Conservation (phyloP, 164 flowering plant species). For the Cinnamomum chago region DNA sequence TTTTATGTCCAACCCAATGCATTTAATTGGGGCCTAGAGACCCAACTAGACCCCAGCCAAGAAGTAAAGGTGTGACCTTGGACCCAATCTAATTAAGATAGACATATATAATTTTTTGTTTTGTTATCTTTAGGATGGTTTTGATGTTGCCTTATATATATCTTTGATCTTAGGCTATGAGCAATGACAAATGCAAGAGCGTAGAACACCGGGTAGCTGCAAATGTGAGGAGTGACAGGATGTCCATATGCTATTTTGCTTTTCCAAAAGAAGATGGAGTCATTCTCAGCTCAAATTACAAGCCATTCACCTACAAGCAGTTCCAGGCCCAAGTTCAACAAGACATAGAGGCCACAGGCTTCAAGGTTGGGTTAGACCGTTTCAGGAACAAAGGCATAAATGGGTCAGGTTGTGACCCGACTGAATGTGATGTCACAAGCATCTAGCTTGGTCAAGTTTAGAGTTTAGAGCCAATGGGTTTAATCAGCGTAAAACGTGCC, state of each 20-base stretch:
- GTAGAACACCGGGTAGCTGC: conserved; percentile 57
- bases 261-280: conserved; percentile 44
- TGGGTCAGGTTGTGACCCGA: too few species aligned
- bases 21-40: too few species aligned
- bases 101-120: neutral
- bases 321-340: conserved; percentile 50
- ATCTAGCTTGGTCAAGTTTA: too few species aligned
- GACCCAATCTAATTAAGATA: too few species aligned
- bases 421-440: too few species aligned
- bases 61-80: neutral
- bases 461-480: too few species aligned
- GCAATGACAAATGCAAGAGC: conserved; percentile 59
- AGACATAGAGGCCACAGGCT: conserved; percentile 45
- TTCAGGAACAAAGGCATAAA: conserved; percentile 18
- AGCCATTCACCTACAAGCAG: conserved; percentile 57
- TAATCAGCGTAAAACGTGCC: too few species aligned
- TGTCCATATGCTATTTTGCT: conserved; percentile 67
- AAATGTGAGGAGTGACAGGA: conserved; percentile 35
- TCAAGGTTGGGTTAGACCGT: conserved; percentile 43
- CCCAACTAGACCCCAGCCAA: neutral
- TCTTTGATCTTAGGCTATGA: conserved; percentile 40
- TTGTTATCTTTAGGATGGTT: neutral
- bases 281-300: conserved; percentile 52
- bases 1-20: too few species aligned
- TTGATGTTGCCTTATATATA: neutral